Evolutionary conservation across 2,329 filamentous ascomycete genomes (phyloP), one percentile per base, ranked within the genome.

Genomic region (Aspergillus eucalypticola): DNA sequence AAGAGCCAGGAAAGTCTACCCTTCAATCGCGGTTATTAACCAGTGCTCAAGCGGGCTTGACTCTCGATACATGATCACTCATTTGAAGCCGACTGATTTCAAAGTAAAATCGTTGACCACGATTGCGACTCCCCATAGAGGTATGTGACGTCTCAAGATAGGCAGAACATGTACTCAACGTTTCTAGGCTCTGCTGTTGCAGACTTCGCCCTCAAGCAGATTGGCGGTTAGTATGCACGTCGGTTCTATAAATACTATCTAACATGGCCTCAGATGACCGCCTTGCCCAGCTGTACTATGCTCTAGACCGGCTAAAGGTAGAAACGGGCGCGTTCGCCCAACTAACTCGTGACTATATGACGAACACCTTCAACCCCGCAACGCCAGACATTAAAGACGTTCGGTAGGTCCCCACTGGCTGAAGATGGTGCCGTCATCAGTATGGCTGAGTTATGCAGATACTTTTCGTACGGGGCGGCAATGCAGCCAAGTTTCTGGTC

Each of bases 81-180:
- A 76, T 44, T 74, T 88, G 21, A 79, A 81, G 53, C 85, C 84
- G 8, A 76, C 78, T 3, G 85, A 88, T 54, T 91, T 96, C 65
- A 91, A 91, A 71, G 90, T 96, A 60, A 82, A 92, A 39, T 88
- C 85, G 0, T 72, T 88, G 65, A 88, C 86, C 0, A 88, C 86
- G 0, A 82, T 88, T 59, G 85, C 86, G 2, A 84, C 83, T 13
- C 86, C 86, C 1, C 86, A 88, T 74, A 75, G 82, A 73, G 78
- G 83, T 83, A 49, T 38, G 70, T 61, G 15, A 8, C 7, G 3
- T 2, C 13, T 11, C 5, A 8, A 8, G 4, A 13, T 27, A 32
- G 4, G 3, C 32, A 27, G 10, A 29, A 61, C 13, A n/a, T 4
- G 19, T 5, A 42, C 66, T 71, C 48, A 71, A 5, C 54, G 7